Evolutionary conservation across 1,284 basidiomycete genomes (phyloP), one percentile per base, ranked within the genome.

Genomic region (Trametes polyzona): DNA sequence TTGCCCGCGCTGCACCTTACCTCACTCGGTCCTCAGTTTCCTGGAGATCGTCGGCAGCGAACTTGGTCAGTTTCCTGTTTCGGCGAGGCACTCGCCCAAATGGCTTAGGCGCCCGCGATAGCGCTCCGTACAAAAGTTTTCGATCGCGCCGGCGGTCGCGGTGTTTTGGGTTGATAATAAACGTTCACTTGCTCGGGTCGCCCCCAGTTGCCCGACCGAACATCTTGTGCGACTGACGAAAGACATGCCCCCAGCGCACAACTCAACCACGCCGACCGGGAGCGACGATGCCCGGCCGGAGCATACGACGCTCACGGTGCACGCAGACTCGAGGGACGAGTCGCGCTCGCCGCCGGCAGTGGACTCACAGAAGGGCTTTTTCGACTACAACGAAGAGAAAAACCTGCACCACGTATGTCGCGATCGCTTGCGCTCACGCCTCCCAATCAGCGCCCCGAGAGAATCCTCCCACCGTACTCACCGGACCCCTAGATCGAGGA

Each of bases 321-420:
- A 53, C 44, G 35, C 26, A 4, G 58, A 58, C 50, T 61, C 59
- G 21, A 52, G 61, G 30, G 59, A 61, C 12, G 58, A 61, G 46
- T 57, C 59, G 7, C 56, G 57, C 21, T 63, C 59, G 30, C 59
- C 59, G 4, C 61, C 61, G 8, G 53, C 88, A n/a, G 83, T 86
- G 1, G 78, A 86, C 64, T 71, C 82, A 7, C 78, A 81, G 59
- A 87, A 90, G 67, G 87, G 85, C 0, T 92, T 85, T 72, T 92
- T 88, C 69, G 85, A 86, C 4, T 92, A 92, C 70, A 78, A 77
- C 24, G 89, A 92, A 62, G 90, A 92, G 73, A 89, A 86, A 66
- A 84, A 75, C 40, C 76, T 87, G 40, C 83, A 85, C 64, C 88
- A 89, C 63, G 90, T 91, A 75, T 64, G 83, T 78, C 9, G 14